Conservation (phyloP, 2,329 filamentous ascomycete genomes). For the Botryotinia convoluta region DNA sequence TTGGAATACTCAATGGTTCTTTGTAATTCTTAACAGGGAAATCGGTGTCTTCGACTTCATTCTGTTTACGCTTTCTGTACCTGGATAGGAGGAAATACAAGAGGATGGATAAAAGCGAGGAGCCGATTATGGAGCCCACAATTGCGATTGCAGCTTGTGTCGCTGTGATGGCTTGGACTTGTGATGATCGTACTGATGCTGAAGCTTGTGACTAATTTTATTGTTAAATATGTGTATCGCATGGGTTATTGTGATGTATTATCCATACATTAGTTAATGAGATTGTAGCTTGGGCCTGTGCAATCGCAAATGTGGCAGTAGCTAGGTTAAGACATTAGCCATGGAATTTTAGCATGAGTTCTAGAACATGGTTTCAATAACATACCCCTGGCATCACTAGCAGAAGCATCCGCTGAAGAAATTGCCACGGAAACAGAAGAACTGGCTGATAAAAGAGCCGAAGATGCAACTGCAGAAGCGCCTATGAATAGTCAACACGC, state of each 20-base stretch:
- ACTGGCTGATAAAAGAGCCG: neutral
- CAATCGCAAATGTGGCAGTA: neutral
- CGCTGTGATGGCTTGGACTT: neutral
- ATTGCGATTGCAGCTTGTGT: neutral
- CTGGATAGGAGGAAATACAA: neutral
- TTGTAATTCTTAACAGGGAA: neutral
- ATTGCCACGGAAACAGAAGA: neutral
- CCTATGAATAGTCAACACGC: neutral
- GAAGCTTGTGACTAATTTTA: neutral
- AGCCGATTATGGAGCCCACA: neutral
- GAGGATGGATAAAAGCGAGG: neutral
- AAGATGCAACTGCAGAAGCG: neutral
- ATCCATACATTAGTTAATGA: neutral
- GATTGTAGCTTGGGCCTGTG: neutral
- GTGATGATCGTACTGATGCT: neutral
- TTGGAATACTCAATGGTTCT: neutral
- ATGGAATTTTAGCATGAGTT: neutral
- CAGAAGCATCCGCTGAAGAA: neutral
- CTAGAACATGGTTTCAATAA: accelerated
- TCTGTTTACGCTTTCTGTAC: neutral
- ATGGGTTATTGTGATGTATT: neutral
- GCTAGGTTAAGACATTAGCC: neutral
- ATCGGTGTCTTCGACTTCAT: neutral
- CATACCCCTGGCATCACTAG: neutral
- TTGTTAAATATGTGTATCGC: neutral